These are phyloP conservation scores for Mycena floridula DNA, from an alignment of 768 basidiomycete genomes.

Conservation along the genomic window DNA sequence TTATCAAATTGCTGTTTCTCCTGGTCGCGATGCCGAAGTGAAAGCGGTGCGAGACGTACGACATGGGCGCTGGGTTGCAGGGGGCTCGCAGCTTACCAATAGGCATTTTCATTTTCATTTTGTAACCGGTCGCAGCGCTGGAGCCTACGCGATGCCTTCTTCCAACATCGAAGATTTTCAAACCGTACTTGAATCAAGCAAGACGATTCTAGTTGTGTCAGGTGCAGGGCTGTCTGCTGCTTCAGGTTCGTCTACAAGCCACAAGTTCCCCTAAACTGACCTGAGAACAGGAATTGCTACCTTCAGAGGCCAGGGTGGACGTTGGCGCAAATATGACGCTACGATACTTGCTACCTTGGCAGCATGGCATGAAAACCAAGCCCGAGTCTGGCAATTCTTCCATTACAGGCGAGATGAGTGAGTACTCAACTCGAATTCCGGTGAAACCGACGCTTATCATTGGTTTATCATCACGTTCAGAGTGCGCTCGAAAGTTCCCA, in stretches of 20 bases:
- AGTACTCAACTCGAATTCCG: too few relatives aligned
- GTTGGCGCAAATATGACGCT: conserved; percentile 13
- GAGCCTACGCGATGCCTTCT: too few relatives aligned
- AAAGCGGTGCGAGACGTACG: too few relatives aligned
- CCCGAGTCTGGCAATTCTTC: conserved; percentile 13
- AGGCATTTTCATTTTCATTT: too few relatives aligned
- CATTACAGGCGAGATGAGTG: conserved; percentile 12
- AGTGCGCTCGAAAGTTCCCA: conserved; percentile 17
- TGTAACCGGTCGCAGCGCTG: too few relatives aligned
- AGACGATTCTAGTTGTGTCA: conserved; percentile 34
- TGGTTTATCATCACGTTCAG: conserved; percentile 1
- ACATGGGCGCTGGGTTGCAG: too few relatives aligned
- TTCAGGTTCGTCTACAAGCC: conserved; percentile 34
- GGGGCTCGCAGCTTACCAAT: too few relatives aligned
- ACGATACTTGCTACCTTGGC: conserved; percentile 6
- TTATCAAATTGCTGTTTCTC: too few relatives aligned
- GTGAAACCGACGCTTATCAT: not conserved
- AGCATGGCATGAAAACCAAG: conserved; percentile 11
- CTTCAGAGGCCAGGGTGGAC: conserved; percentile 12
- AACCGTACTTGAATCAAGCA: conserved; percentile 15
- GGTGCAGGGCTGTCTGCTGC: conserved; percentile 64
- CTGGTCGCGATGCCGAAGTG: too few relatives aligned
- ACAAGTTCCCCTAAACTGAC: not conserved
- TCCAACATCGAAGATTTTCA: conserved; percentile 14
- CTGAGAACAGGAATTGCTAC: conserved; percentile 8